phyloP scores from a whole-genome alignment of 306 rosid species.

The Luffa acutangula region DNA sequence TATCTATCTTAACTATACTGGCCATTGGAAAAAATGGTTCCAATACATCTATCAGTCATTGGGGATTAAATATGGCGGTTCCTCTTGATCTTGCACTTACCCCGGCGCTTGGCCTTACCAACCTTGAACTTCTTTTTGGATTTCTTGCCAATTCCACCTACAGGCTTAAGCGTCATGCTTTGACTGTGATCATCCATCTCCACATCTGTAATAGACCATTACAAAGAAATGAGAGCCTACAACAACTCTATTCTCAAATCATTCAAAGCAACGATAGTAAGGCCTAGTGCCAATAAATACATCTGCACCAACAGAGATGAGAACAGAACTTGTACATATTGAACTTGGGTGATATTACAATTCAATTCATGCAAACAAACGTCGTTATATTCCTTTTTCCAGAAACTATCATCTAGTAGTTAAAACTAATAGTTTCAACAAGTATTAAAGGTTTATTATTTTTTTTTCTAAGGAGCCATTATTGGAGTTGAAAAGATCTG shows the following conservation, averaged over 20 bases:
- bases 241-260: not conserved
- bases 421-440: not conserved
- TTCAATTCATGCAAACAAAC: not conserved
- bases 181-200: conserved; percentile 45
- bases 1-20: not conserved
- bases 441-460: not conserved
- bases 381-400: not conserved
- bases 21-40: not conserved
- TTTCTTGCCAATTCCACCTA: conserved; percentile 68
- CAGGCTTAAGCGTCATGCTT: conserved; percentile 44
- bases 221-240: not conserved
- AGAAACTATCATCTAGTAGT: not conserved
- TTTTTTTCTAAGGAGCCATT: not conserved
- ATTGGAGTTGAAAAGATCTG: not conserved
- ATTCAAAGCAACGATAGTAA: not conserved
- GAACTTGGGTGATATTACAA: not conserved
- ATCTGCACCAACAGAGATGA: not conserved
- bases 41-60: not conserved
- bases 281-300: not conserved
- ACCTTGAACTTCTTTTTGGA: conserved; percentile 56
- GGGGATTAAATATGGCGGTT: conserved; percentile 45
- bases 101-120: conserved; percentile 55
- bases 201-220: conserved; percentile 30
- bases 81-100: conserved; percentile 46
- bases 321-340: not conserved